These are phyloP conservation scores for Manihot esculenta DNA, from an alignment of 441 rosid species.

Conservation along the genomic window DNA sequence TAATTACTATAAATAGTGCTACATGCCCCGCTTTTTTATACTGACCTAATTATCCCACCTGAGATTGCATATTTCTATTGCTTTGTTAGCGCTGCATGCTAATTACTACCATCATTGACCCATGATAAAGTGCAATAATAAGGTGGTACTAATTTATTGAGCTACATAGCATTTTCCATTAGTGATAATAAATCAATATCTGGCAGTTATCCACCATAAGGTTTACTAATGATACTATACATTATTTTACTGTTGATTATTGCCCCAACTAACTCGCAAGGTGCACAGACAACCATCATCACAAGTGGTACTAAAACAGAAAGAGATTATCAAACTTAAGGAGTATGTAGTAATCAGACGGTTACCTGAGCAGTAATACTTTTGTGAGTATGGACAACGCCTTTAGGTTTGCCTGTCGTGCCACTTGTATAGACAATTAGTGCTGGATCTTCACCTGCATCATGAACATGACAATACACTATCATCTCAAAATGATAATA, in stretches of 20 bases:
- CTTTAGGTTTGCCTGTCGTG: conserved; percentile 98
- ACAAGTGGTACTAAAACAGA: conserved; percentile 4
- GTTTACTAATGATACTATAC: background rate
- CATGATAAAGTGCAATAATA: too few relatives aligned
- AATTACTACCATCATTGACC: too few relatives aligned
- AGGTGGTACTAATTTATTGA: background rate
- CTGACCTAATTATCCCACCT: background rate
- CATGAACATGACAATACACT: conserved; percentile 18
- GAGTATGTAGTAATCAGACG: background rate
- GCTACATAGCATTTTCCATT: background rate
- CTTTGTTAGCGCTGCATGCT: too few relatives aligned
- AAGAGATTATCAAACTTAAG: background rate
- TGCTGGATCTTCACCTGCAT: conserved; percentile 79
- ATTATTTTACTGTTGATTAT: background rate
- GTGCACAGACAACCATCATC: conserved; percentile 6
- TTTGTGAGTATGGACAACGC: conserved; percentile 90
- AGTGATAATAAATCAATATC: background rate
- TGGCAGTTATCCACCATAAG: background rate
- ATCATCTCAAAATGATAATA: conserved; percentile 16
- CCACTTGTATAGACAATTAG: conserved; percentile 94
- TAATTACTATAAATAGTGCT: background rate
- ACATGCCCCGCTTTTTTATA: background rate
- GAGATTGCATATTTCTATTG: background rate
- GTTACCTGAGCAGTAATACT: conserved; percentile 84
- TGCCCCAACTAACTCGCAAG: conserved; percentile 6